Percentiles rank a stretch among this genome's conserved stretches.
Evolutionary conservation across 495 filamentous ascomycete genomes (phyloP).

Genomic region (Parachaetomium inaequale): DNA sequence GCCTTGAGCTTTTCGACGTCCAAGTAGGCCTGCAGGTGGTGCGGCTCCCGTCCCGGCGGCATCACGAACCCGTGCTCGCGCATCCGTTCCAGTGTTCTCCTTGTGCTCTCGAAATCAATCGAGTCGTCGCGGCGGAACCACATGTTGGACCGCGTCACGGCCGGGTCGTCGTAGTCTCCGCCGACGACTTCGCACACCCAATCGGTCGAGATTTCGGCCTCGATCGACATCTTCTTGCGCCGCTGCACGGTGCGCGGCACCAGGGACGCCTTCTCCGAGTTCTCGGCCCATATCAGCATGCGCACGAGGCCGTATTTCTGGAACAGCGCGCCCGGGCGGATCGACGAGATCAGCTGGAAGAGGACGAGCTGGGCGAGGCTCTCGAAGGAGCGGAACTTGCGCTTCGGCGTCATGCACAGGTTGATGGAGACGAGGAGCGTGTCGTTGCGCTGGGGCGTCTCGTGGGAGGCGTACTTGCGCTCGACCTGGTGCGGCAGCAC

Average conservation of each 20-base stretch:
- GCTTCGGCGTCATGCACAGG: constrained; percentile 42
- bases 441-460: constrained; percentile 50
- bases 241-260: constrained; percentile 51
- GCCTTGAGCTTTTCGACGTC: neutral
- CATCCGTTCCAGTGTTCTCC: constrained; percentile 34
- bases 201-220: constrained; percentile 54
- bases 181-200: constrained; percentile 46
- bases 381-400: constrained; percentile 31
- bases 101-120: constrained; percentile 36
- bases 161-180: constrained; percentile 11
- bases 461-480: constrained; percentile 20
- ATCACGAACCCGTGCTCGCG: constrained; percentile 29
- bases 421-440: constrained; percentile 66
- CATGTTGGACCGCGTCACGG: neutral
- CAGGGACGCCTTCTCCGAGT: constrained; percentile 49
- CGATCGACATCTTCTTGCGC: constrained; percentile 52
- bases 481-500: constrained; percentile 50
- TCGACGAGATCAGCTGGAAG: constrained; percentile 46
- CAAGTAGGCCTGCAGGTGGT: constrained; percentile 28
- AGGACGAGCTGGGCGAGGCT: constrained; percentile 44
- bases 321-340: constrained; percentile 44
- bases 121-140: constrained; percentile 31
- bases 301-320: constrained; percentile 66
- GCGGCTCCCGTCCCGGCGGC: constrained; percentile 31
- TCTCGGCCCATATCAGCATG: constrained; percentile 60